Evolutionary conservation across 2,329 filamentous ascomycete species (phyloP).

Genomic region (Aureobasidium namibiae): DNA sequence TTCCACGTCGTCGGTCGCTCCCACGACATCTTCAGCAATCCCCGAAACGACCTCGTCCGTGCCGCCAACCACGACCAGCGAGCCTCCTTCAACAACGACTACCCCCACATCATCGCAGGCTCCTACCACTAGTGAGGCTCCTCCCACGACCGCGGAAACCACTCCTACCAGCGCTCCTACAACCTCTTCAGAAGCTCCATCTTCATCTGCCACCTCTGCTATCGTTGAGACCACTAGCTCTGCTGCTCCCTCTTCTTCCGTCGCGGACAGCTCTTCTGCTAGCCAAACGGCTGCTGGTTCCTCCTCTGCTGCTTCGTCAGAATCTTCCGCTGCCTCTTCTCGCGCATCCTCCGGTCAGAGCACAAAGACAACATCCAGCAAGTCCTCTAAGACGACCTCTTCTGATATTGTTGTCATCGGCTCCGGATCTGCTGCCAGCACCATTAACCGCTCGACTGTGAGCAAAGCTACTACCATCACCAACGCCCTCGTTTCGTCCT

Average conservation of each 20-base stretch:
- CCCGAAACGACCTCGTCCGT: neutral
- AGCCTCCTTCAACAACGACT: neutral
- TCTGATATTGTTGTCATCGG: constrained; percentile 17
- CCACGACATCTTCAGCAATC: neutral
- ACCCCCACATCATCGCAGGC: neutral
- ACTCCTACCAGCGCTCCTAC: neutral
- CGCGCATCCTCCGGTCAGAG: constrained; percentile 17
- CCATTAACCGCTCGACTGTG: constrained; percentile 28
- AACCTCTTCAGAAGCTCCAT: constrained; percentile 1
- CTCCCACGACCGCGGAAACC: neutral
- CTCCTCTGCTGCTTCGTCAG: neutral
- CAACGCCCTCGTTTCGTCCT: constrained; percentile 32
- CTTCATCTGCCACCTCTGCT: constrained; percentile 1
- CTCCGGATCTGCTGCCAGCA: constrained; percentile 21
- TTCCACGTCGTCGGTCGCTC: constrained; percentile 5
- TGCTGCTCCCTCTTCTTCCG: neutral
- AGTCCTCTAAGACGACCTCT: constrained; percentile 11
- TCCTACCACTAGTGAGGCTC: constrained; percentile 1
- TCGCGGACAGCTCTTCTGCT: neutral
- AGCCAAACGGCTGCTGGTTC: constrained; percentile 13
- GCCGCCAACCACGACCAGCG: neutral
- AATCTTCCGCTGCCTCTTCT: constrained; percentile 10
- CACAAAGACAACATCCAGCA: neutral
- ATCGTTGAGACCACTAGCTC: neutral
- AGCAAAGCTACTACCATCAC: constrained; percentile 29